These are phyloP conservation scores for Wickerhamiella dianesei DNA, from an alignment of 805 yeast genomes.

Conservation along the genomic window DNA sequence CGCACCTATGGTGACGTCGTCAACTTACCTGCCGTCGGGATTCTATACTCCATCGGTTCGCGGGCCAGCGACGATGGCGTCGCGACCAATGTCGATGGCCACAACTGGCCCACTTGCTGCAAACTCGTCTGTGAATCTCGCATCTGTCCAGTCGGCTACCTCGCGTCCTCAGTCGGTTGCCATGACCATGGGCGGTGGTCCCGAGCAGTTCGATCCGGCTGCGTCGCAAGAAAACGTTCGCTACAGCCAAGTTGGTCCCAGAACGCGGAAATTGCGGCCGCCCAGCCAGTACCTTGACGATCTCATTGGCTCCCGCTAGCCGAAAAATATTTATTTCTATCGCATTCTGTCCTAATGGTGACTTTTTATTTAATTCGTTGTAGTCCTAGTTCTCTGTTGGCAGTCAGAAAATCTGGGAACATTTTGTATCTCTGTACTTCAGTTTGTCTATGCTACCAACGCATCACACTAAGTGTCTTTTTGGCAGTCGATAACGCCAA, in stretches of 20 bases:
- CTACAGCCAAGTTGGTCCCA: conserved; percentile 2
- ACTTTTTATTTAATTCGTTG: no score
- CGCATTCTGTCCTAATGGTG: no score
- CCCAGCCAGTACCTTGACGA: conserved; percentile 29
- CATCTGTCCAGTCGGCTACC: not conserved
- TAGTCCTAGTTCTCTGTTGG: no score
- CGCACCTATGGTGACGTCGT: conserved; percentile 10
- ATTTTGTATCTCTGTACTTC: no score
- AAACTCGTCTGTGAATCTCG: conserved; percentile 3
- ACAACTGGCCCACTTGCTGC: conserved; percentile 3
- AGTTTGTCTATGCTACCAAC: no score
- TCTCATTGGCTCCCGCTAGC: conserved; percentile 17
- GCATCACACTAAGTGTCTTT: no score
- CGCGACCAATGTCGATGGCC: conserved; percentile 1
- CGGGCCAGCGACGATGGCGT: conserved; percentile 3
- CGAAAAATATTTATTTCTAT: not conserved
- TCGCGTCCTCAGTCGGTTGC: conserved; percentile 11
- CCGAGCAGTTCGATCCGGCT: not conserved
- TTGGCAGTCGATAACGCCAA: no score
- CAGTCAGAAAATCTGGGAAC: no score
- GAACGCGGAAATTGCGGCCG: conserved; percentile 20
- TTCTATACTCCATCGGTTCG: conserved; percentile 8
- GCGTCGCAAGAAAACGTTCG: not conserved
- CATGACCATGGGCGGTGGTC: conserved; percentile 6
- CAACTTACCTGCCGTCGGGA: conserved; percentile 16